Conservation (phyloP, 2,329 filamentous ascomycete genomes). For the Fusarium setosum region DNA sequence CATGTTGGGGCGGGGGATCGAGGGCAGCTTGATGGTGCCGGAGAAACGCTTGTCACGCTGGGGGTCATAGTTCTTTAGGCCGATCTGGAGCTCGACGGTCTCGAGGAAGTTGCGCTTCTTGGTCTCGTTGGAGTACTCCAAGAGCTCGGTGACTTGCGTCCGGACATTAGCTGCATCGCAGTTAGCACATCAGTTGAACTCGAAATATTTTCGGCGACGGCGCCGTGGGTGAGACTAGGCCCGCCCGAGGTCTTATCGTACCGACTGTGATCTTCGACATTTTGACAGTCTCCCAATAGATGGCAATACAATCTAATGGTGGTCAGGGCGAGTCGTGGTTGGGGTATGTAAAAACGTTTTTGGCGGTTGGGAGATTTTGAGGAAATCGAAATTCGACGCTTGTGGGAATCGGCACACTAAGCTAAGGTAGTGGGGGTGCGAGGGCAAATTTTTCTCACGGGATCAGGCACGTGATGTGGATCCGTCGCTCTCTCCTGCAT, state of each 20-base stretch:
- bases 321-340: constrained; percentile 55
- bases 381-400: constrained; percentile 24
- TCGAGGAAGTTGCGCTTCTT: constrained; percentile 99
- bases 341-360: constrained; percentile 30
- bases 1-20: constrained; percentile 92
- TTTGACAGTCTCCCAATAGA: constrained; percentile 90
- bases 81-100: constrained; percentile 92
- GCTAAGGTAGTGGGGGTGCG: constrained; percentile 38
- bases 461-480: constrained; percentile 45
- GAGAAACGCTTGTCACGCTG: constrained; percentile 99
- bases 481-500: background rate
- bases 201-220: background rate
- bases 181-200: constrained; percentile 50
- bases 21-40: constrained; percentile 95
- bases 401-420: constrained; percentile 45
- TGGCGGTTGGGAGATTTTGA: constrained; percentile 38
- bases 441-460: constrained; percentile 53
- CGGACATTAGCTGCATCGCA: constrained; percentile 81
- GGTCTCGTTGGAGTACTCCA: constrained; percentile 92
- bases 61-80: constrained; percentile 98
- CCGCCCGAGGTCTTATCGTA: constrained; percentile 49
- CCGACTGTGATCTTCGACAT: constrained; percentile 91
- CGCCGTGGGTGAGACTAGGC: background rate
- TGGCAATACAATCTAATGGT: constrained; percentile 75
- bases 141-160: constrained; percentile 91